Evolutionary conservation across 768 basidiomycete genomes (phyloP).

Genomic region (Tephrocybe rancida): DNA sequence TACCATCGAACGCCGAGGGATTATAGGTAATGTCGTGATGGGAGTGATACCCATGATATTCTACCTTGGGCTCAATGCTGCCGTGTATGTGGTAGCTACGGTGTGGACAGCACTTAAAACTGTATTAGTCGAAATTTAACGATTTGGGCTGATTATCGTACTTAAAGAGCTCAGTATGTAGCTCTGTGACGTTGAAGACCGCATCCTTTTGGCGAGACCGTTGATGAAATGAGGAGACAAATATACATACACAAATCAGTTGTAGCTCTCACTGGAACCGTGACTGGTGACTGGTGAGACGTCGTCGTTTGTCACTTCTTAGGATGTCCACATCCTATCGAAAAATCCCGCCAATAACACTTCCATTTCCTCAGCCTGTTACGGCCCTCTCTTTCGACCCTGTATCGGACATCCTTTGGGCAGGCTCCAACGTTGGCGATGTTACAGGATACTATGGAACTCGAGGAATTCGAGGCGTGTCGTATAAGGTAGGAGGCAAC

Average conservation of each 20-base stretch:
- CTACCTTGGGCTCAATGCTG: conserved; percentile 28
- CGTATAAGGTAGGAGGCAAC: conserved; percentile 71
- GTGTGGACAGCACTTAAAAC: no score
- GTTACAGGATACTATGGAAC: conserved; percentile 70
- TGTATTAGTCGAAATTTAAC: no score
- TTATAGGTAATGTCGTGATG: conserved; percentile 60
- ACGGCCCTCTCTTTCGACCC: conserved; percentile 89
- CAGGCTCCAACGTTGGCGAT: conserved; percentile 72
- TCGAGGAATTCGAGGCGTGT: conserved; percentile 67
- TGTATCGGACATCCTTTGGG: conserved; percentile 88
- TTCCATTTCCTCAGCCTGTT: conserved; percentile 51
- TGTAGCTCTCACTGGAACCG: no score
- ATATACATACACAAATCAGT: no score
- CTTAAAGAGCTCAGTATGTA: no score
- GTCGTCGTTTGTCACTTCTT: conserved; percentile 21
- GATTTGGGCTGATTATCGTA: no score
- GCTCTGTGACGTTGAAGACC: no score
- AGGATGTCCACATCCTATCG: conserved; percentile 32
- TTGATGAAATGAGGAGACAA: no score
- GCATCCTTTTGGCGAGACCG: no score
- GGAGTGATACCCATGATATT: conserved; percentile 55
- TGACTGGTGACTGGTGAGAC: no score
- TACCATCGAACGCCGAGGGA: conserved; percentile 54
- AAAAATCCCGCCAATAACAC: conserved; percentile 33
- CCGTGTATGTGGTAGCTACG: conserved; percentile 9